Evolutionary conservation across 1,284 basidiomycete species (phyloP).

Genomic region (Phylloporus sp.): DNA sequence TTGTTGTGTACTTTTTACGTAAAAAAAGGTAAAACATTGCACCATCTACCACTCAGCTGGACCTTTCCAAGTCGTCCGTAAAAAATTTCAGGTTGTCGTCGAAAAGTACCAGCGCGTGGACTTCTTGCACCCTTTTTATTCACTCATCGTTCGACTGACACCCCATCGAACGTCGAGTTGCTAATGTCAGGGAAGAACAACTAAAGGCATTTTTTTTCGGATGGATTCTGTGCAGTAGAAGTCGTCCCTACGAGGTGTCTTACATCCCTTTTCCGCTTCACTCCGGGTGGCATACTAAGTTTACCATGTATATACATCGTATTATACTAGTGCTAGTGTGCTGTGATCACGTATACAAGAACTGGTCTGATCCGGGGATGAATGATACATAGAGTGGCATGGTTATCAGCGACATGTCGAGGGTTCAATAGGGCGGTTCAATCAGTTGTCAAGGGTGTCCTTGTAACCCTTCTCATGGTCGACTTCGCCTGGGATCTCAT

Average conservation of each 20-base stretch:
- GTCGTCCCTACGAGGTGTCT: constrained; percentile 61
- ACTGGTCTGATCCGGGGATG: background rate
- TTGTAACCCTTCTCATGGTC: constrained; percentile 59
- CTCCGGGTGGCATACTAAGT: background rate
- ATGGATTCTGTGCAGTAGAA: constrained; percentile 39
- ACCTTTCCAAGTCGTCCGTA: no score
- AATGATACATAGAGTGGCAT: no score
- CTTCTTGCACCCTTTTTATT: constrained; percentile 31
- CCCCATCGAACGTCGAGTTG: constrained; percentile 48
- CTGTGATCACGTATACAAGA: background rate
- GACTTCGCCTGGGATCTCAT: constrained; percentile 73
- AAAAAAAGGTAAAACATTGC: no score
- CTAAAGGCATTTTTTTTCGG: constrained; percentile 54
- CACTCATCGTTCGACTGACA: constrained; percentile 38
- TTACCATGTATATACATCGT: constrained; percentile 3
- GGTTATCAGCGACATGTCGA: no score
- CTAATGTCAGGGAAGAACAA: constrained; percentile 48
- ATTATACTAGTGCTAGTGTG: constrained; percentile 19
- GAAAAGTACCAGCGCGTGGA: background rate
- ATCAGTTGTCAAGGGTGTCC: constrained; percentile 44
- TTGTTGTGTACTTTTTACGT: constrained; percentile 19
- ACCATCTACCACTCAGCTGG: no score
- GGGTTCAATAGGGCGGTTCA: no score
- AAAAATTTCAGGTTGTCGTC: no score
- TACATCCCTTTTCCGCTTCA: constrained; percentile 34